Percentiles rank a stretch among this genome's conserved stretches.
Conservation (phyloP, 116 monocot species). For the Papilionanthe hybrid region DNA sequence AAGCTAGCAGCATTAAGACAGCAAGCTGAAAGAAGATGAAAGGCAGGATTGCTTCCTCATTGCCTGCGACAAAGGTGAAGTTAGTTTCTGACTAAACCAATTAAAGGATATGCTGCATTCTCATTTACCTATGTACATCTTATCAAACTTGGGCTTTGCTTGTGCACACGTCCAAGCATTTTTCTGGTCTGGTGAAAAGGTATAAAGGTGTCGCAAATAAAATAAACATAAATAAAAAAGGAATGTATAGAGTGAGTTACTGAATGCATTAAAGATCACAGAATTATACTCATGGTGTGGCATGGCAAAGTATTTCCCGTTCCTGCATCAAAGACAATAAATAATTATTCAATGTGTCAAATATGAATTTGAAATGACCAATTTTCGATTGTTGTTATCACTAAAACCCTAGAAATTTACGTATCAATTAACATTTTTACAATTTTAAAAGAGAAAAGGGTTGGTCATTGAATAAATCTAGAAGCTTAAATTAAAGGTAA, state of each 20-base stretch:
- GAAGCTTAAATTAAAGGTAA: not conserved
- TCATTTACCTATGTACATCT: constrained; percentile 39
- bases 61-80: constrained; percentile 26
- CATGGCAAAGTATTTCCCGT: constrained; percentile 53
- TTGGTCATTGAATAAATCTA: not conserved
- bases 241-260: not conserved
- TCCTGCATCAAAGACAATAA: constrained; percentile 38
- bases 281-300: constrained; percentile 53
- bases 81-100: not conserved
- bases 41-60: constrained; percentile 39
- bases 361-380: not conserved
- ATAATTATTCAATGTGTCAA: not conserved
- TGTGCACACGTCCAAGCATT: constrained; percentile 75
- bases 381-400: not conserved
- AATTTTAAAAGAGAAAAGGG: not conserved
- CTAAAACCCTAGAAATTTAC: not conserved
- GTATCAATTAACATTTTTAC: too few relatives aligned
- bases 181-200: constrained; percentile 43
- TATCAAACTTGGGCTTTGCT: constrained; percentile 39
- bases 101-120: not conserved
- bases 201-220: constrained; percentile 4
- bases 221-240: not conserved
- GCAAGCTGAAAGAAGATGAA: constrained; percentile 61
- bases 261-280: not conserved
- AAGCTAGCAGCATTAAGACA: constrained; percentile 34